phyloP scores from a whole-genome alignment of 2,329 filamentous ascomycete species.

The Sarocladium brachiariae region DNA sequence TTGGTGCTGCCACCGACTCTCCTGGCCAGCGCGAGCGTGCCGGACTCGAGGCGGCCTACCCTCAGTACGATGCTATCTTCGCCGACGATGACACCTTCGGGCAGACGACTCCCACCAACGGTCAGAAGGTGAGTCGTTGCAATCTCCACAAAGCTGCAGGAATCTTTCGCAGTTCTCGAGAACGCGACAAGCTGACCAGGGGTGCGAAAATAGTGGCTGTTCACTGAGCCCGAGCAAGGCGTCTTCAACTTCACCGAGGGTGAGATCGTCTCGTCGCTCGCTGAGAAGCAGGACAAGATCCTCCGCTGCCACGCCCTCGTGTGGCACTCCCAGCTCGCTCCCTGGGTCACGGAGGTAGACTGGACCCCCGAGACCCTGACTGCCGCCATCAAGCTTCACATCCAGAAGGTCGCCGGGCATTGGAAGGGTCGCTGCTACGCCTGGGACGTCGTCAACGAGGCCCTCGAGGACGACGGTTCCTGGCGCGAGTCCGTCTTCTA shows the following conservation, averaged over 20 bases:
- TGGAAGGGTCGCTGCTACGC: constrained; percentile 54
- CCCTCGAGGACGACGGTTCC: constrained; percentile 47
- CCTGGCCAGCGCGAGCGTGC: constrained; percentile 30
- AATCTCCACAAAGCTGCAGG: too few relatives aligned
- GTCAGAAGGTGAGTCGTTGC: constrained; percentile 37
- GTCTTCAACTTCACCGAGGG: constrained; percentile 56
- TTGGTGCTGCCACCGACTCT: constrained; percentile 55
- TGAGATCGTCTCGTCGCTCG: constrained; percentile 40
- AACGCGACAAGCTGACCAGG: too few relatives aligned
- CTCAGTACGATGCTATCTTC: constrained; percentile 46
- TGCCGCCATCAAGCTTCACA: constrained; percentile 45
- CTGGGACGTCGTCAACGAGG: constrained; percentile 62
- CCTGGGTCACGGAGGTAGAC: constrained; percentile 29
- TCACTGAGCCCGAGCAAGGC: constrained; percentile 49
- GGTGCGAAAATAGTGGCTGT: constrained; percentile 48
- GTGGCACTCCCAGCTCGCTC: constrained; percentile 35
- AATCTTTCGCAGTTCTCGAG: too few relatives aligned
- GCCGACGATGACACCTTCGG: constrained; percentile 51
- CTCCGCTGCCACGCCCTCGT: constrained; percentile 54
- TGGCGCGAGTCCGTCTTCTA: constrained; percentile 42
- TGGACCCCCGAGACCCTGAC: constrained; percentile 55
- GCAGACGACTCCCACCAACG: constrained; percentile 54
- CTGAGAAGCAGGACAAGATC: constrained; percentile 33
- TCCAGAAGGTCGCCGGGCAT: constrained; percentile 49
- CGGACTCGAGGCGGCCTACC: constrained; percentile 43